Conservation (phyloP, 805 yeast genomes). For the Candida ipomoeae region DNA sequence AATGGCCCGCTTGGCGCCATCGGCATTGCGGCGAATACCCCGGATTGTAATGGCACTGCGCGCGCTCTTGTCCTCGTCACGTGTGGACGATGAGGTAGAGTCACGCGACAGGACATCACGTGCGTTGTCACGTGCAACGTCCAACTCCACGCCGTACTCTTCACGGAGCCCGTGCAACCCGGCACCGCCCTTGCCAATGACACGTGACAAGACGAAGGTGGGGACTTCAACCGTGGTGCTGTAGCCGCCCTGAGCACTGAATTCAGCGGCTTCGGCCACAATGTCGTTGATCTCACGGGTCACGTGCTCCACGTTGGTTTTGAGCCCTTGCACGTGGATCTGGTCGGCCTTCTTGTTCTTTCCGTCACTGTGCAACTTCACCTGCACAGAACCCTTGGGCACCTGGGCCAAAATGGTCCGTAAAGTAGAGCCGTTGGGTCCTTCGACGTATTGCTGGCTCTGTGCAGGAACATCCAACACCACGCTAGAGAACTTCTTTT, state of each 20-base stretch:
- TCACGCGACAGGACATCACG: background rate
- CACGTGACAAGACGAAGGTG: constrained; percentile 60
- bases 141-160: constrained; percentile 71
- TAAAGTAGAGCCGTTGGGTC: constrained; percentile 60
- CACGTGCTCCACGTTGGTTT: constrained; percentile 54
- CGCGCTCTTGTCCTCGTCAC: constrained; percentile 28
- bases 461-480: constrained; percentile 48
- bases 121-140: constrained; percentile 48
- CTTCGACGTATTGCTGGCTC: constrained; percentile 57
- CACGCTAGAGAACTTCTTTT: constrained; percentile 47
- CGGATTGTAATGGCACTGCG: constrained; percentile 47
- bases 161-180: constrained; percentile 64
- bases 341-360: constrained; percentile 42
- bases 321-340: constrained; percentile 66
- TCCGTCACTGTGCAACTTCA: constrained; percentile 45
- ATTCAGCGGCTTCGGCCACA: constrained; percentile 52
- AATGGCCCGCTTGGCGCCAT: constrained; percentile 62
- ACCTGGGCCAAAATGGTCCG: constrained; percentile 36
- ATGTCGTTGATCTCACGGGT: constrained; percentile 49
- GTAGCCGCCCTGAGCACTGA: constrained; percentile 39
- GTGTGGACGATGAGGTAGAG: constrained; percentile 18
- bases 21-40: constrained; percentile 78
- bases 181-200: constrained; percentile 88
- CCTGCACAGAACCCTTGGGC: constrained; percentile 37
- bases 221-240: constrained; percentile 58